Percentiles rank a stretch among this genome's conserved stretches.
These are phyloP conservation scores for Fusarium brachygibbosum DNA, from an alignment of 2,329 filamentous ascomycete species.

Conservation along the genomic window DNA sequence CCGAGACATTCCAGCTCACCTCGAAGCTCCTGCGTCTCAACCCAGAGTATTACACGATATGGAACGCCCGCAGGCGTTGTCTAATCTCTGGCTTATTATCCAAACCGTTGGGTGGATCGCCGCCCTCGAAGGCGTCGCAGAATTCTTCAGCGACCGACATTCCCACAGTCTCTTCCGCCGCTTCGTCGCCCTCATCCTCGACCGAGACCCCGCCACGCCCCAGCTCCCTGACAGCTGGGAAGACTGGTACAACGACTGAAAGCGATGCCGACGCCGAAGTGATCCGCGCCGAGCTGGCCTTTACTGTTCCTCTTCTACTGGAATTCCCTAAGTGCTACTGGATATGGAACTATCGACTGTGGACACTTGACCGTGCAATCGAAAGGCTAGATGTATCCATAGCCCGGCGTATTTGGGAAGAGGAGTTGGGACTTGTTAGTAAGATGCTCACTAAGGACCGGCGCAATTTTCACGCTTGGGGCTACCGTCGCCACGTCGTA, in stretches of 20 bases:
- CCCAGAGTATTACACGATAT: constrained; percentile 91
- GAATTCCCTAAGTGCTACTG: constrained; percentile 98
- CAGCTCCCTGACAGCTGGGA: constrained; percentile 64
- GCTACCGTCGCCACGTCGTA: constrained; percentile 86
- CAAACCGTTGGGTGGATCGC: constrained; percentile 64
- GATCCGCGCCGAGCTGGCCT: constrained; percentile 80
- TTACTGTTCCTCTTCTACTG: constrained; percentile 85
- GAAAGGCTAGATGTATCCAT: constrained; percentile 67
- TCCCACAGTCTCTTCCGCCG: constrained; percentile 74
- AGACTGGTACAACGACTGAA: constrained; percentile 67
- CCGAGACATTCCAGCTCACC: constrained; percentile 74
- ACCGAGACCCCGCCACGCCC: constrained; percentile 64
- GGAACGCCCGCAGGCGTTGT: constrained; percentile 86
- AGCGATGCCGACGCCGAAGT: constrained; percentile 59
- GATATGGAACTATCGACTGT: constrained; percentile 97
- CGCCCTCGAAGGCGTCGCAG: constrained; percentile 67
- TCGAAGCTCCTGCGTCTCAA: constrained; percentile 82
- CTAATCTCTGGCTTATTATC: constrained; percentile 71
- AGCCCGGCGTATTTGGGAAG: constrained; percentile 80
- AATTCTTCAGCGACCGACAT: constrained; percentile 67
- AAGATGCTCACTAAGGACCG: constrained; percentile 91
- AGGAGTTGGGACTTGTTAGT: constrained; percentile 83
- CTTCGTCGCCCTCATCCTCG: constrained; percentile 67
- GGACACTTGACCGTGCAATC: constrained; percentile 82
- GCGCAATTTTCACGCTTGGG: constrained; percentile 97